Evolutionary conservation across 108 stramenopile species (phyloP), one percentile per base, ranked within the genome.

Genomic region (Pseudonitzschia delicatissima): DNA sequence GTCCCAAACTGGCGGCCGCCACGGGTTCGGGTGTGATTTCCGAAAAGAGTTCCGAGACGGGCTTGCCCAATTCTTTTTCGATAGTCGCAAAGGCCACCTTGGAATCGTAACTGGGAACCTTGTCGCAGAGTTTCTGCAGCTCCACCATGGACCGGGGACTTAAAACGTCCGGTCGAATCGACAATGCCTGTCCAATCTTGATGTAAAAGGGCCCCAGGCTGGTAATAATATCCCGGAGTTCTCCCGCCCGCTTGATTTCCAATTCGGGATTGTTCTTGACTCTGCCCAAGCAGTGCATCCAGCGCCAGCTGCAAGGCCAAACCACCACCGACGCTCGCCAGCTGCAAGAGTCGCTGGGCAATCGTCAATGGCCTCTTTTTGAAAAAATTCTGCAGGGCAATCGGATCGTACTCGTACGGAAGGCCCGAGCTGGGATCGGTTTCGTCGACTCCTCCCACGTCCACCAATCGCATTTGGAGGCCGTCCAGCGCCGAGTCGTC

Each of bases 21-120:
- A 98, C 91, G 17, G 97, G 97, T 61, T 98, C 97, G 7, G 88
- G 87, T 0, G 95, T 92, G 33, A 98, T 93, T 52, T 91, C 90
- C 20, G 61, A 68, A 66, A 96, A 98, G 2, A 96, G 26, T 49
- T 96, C 94, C 9, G 83, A 71, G 40, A 95, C 88, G 0, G 80
- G 57, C 34, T 77, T 82, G 1, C 95, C 95, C 33, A 96, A 76
- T 72, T 98, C 97, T 31, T 61, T 29, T 47, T 95, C 88, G 42
- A 98, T 96, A 2, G 94, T 96, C 25, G 79, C 81, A 73, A 92
- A 91, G 7, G 97, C 97, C 47, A 95, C 78, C 50, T 82, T 77
- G 9, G 77, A 77, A 68, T 90, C 87, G 62, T 79, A 97, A 40
- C 77, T 80, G 2, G 97, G 97, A 0, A 98, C 97, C 78, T 96